Evolutionary conservation across 768 basidiomycete species (phyloP).

Genomic region (Calocera viscosa): DNA sequence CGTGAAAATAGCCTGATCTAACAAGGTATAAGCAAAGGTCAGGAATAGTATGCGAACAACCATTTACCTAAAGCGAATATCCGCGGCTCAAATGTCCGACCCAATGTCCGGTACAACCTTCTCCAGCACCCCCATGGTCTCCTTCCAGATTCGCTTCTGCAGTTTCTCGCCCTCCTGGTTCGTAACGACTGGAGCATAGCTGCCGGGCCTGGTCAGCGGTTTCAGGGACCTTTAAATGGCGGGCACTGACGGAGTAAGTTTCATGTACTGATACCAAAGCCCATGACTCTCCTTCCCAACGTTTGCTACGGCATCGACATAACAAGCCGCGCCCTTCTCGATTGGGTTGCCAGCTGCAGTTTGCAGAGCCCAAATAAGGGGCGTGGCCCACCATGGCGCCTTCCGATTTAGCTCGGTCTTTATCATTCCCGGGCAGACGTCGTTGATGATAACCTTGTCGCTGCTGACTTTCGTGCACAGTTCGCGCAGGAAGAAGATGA

Average conservation of each 20-base stretch:
- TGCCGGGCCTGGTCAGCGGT: neutral
- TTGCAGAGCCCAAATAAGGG: neutral
- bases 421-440: neutral
- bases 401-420: neutral
- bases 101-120: neutral
- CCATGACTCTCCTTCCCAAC: slow-evolving; percentile 1
- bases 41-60: too few relatives aligned
- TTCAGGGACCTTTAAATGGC: neutral
- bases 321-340: neutral
- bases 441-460: slow-evolving; percentile 3
- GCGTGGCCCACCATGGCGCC: neutral
- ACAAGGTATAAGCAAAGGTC: too few relatives aligned
- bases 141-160: neutral
- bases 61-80: too few relatives aligned
- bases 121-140: neutral
- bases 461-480: neutral
- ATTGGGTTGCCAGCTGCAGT: neutral
- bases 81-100: neutral
- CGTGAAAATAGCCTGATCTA: neutral
- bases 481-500: neutral
- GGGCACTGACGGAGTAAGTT: neutral
- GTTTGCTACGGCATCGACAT: neutral
- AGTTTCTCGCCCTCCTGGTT: neutral
- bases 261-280: neutral
- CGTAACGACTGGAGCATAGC: neutral